Percentiles rank a stretch among this genome's conserved stretches.
Conservation (phyloP, 2,329 filamentous ascomycete genomes). For the Hypoxylon sp. region DNA sequence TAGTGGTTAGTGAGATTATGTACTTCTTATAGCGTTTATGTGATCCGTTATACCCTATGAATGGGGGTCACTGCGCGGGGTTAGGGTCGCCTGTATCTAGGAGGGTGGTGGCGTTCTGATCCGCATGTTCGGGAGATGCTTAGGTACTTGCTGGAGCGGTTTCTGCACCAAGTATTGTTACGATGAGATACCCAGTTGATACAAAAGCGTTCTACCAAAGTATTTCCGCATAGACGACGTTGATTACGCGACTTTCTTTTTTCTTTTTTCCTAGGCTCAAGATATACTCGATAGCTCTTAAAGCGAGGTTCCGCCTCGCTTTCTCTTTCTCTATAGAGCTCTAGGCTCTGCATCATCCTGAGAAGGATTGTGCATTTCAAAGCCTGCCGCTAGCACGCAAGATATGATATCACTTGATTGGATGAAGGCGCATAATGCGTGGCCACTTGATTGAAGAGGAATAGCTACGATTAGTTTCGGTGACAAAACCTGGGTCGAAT, state of each 20-base stretch:
- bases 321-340: neutral
- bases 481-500: conserved; percentile 31
- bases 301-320: neutral
- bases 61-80: neutral
- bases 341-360: neutral
- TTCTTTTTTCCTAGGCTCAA: neutral
- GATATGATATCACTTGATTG: conserved; percentile 11
- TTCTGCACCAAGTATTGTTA: conserved; percentile 24
- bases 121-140: neutral
- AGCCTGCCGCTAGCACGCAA: conserved; percentile 31
- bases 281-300: neutral
- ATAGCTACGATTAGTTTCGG: conserved; percentile 10
- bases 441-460: neutral
- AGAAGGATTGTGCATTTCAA: neutral
- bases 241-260: neutral
- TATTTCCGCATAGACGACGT: conserved; percentile 7
- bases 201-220: neutral
- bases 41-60: conserved; percentile 12
- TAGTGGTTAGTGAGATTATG: conserved; percentile 12
- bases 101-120: conserved; percentile 13
- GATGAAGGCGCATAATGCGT: conserved; percentile 11
- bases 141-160: neutral
- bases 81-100: neutral
- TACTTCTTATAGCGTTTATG: conserved; percentile 18
- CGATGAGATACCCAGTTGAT: conserved; percentile 41